These are phyloP conservation scores for Cymodocea nodosa DNA, from an alignment of 116 monocot species.

Conservation along the genomic window DNA sequence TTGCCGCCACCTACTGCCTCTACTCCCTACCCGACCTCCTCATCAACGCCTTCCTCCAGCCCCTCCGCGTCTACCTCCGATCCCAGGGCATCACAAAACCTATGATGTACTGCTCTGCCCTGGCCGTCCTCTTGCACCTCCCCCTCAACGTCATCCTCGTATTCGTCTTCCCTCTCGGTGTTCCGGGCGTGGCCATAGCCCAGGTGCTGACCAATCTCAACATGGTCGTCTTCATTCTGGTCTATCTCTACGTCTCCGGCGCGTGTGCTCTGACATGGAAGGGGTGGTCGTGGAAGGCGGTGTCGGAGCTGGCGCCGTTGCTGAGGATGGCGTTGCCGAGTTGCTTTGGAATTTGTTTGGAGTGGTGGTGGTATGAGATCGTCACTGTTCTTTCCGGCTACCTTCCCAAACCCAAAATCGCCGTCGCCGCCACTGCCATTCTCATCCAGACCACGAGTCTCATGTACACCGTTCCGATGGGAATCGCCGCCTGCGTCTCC, in stretches of 20 bases:
- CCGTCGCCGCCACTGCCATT: constrained; percentile 70
- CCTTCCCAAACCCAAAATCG: constrained; percentile 53
- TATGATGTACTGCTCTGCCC: constrained; percentile 69
- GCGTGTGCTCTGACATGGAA: constrained; percentile 47
- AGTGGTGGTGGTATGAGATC: constrained; percentile 99
- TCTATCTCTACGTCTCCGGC: constrained; percentile 35
- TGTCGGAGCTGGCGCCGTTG: constrained; percentile 29
- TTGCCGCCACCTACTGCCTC: constrained; percentile 45
- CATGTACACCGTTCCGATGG: constrained; percentile 96
- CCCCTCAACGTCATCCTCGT: constrained; percentile 64
- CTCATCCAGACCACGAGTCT: constrained; percentile 86
- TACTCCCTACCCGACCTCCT: constrained; percentile 61
- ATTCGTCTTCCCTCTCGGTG: constrained; percentile 30
- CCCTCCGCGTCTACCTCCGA: constrained; percentile 72
- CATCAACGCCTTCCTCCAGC: constrained; percentile 53
- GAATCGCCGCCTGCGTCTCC: constrained; percentile 77
- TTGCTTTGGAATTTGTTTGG: constrained; percentile 78
- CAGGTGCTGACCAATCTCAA: constrained; percentile 47
- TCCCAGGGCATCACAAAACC: constrained; percentile 69
- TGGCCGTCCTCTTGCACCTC: constrained; percentile 65
- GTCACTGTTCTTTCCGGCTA: constrained; percentile 83
- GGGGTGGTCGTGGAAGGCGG: constrained; percentile 39
- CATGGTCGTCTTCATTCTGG: constrained; percentile 48
- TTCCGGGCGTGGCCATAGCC: constrained; percentile 51
- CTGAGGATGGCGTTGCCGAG: constrained; percentile 62